Evolutionary conservation across 768 basidiomycete genomes (phyloP).

Genomic region (Boletus subcaerulescens): DNA sequence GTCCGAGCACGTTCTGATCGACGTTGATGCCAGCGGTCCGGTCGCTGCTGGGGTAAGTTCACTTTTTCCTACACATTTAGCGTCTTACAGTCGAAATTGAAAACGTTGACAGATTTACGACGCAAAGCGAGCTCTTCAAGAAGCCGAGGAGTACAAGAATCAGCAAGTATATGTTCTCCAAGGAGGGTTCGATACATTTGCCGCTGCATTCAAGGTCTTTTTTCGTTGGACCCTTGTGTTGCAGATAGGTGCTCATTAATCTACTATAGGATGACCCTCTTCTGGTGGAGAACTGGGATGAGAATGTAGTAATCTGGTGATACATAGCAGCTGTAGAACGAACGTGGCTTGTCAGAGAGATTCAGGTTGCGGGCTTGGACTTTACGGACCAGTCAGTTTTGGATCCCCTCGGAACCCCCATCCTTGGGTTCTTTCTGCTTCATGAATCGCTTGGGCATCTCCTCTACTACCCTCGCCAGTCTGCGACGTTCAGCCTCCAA

Average conservation of each 20-base stretch:
- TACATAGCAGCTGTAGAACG: constrained; percentile 15
- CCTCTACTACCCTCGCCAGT: constrained; percentile 56
- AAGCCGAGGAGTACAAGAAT: constrained; percentile 39
- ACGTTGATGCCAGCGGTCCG: constrained; percentile 53
- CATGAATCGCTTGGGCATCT: constrained; percentile 53
- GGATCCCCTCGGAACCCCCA: constrained; percentile 9
- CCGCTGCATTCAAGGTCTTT: constrained; percentile 60
- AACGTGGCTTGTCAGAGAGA: not conserved
- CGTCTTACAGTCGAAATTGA: constrained; percentile 2
- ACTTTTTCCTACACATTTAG: not conserved
- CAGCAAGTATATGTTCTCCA: constrained; percentile 65
- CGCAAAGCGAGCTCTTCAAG: constrained; percentile 50
- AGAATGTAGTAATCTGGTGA: constrained; percentile 51
- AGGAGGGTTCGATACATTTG: constrained; percentile 74
- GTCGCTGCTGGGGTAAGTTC: constrained; percentile 62
- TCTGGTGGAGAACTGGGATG: constrained; percentile 77
- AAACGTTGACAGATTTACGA: constrained; percentile 54
- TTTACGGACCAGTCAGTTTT: not conserved
- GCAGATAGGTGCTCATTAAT: not conserved
- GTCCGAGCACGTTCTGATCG: constrained; percentile 3
- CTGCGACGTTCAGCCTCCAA: constrained; percentile 51
- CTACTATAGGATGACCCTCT: constrained; percentile 53
- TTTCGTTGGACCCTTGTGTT: not conserved
- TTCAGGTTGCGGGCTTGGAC: not conserved
- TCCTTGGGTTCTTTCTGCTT: constrained; percentile 41